A percentile compares a stretch with the other conserved stretches of the same genome.
Evolutionary conservation across 257 asterid species (phyloP).

Genomic region (Leonotis leonurus): DNA sequence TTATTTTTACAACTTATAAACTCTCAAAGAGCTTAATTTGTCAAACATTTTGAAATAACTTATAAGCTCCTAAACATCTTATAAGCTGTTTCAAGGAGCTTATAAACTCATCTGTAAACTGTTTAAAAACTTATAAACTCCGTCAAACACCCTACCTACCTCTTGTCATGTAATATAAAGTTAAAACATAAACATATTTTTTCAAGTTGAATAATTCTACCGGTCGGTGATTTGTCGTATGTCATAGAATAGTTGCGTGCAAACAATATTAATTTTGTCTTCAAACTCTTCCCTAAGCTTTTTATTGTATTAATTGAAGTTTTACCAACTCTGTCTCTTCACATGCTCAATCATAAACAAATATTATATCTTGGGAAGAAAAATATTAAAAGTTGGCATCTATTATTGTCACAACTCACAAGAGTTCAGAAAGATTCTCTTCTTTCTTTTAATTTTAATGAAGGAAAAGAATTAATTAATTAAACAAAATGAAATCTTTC

Average conservation of each 20-base stretch:
- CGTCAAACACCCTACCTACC: no score
- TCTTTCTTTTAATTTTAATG: no score
- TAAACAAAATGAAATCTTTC: no score
- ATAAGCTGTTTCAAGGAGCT: no score
- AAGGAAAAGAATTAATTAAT: no score
- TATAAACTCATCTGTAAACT: no score
- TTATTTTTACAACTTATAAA: no score
- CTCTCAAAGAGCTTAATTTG: no score
- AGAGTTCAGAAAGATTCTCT: neutral
- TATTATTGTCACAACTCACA: neutral
- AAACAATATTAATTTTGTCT: neutral
- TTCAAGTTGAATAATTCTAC: neutral
- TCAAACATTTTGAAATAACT: no score
- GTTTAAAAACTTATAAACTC: no score
- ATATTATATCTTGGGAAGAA: neutral
- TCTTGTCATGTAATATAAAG: neutral
- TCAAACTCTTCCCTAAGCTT: neutral
- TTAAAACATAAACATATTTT: neutral
- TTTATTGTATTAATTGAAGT: neutral
- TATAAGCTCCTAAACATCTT: no score
- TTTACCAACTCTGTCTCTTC: neutral
- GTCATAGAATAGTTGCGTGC: neutral
- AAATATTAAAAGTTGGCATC: neutral
- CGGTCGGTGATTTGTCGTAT: neutral
- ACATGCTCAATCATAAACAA: neutral